Percentiles rank a stretch among this genome's conserved stretches.
Conservation (phyloP, 768 basidiomycete genomes). For the Daedalea quercina region DNA sequence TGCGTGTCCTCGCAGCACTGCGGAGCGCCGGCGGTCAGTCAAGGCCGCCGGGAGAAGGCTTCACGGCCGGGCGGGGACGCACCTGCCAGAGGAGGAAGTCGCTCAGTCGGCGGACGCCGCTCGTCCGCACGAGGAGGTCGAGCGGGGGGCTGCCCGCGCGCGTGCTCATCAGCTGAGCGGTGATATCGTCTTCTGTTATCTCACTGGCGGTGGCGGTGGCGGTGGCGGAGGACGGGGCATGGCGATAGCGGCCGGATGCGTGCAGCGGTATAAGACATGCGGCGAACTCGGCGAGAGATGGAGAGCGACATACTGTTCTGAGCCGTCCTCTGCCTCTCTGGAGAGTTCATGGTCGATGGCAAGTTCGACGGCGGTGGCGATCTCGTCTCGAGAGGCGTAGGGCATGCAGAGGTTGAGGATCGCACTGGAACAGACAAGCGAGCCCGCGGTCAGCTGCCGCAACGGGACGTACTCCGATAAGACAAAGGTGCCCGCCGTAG, state of each 20-base stretch:
- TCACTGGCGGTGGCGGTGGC: conserved; percentile 20
- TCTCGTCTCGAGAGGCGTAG: conserved; percentile 89
- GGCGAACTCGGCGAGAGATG: background rate
- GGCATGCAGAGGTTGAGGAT: conserved; percentile 92
- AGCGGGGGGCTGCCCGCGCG: conserved; percentile 67
- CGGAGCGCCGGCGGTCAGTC: background rate
- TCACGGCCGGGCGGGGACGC: conserved; percentile 18
- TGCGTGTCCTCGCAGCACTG: conserved; percentile 82
- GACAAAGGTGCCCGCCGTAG: background rate
- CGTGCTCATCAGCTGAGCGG: conserved; percentile 59
- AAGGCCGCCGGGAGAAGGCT: conserved; percentile 2
- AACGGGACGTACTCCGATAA: background rate
- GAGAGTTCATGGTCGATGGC: conserved; percentile 36
- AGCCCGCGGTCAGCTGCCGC: background rate
- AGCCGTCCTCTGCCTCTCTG: conserved; percentile 15
- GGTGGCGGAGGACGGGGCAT: too few species aligned
- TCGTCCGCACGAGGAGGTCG: conserved; percentile 87
- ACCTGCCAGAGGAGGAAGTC: conserved; percentile 98
- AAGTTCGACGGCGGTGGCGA: conserved; percentile 67
- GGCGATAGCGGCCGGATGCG: background rate
- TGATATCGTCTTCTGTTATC: conserved; percentile 65
- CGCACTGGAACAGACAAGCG: conserved; percentile 41
- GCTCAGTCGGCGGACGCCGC: conserved; percentile 82
- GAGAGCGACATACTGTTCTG: conserved; percentile 22
- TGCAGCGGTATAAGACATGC: background rate